Percentiles rank a stretch among this genome's conserved stretches.
Conservation (phyloP, 1,284 basidiomycete species). For the Ganoderma meredithae region DNA sequence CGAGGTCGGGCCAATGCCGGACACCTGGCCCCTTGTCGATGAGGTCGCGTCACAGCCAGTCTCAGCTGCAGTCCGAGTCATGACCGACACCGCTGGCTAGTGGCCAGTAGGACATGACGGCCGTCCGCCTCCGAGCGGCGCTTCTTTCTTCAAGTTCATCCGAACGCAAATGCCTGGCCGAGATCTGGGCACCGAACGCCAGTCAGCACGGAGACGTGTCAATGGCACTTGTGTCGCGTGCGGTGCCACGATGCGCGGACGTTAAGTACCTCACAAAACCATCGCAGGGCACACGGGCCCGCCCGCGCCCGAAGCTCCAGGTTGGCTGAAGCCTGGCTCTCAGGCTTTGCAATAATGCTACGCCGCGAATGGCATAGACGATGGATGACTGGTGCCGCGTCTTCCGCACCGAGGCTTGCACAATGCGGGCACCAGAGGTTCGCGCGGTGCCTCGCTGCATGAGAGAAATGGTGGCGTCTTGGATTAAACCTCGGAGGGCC, state of each 20-base stretch:
- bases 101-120: neutral
- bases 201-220: conserved; percentile 4
- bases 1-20: neutral
- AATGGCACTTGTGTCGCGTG: conserved; percentile 2
- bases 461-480: conserved; percentile 17
- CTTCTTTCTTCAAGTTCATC: neutral
- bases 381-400: conserved; percentile 21
- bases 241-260: conserved; percentile 23
- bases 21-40: conserved; percentile 9
- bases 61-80: neutral
- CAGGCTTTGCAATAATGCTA: neutral
- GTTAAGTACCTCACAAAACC: neutral
- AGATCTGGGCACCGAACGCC: conserved; percentile 1
- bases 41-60: conserved; percentile 3
- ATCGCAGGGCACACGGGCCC: conserved; percentile 12
- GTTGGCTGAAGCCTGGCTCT: conserved; percentile 4
- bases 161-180: neutral
- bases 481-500: conserved; percentile 24
- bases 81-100: neutral
- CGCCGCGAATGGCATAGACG: conserved; percentile 5
- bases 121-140: neutral
- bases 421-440: conserved; percentile 18
- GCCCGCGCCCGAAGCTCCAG: conserved; percentile 6
- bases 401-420: conserved; percentile 27
- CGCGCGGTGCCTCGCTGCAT: conserved; percentile 29